Conservation (phyloP, 2,329 filamentous ascomycete species). For the Aquanectria penicillioides region DNA sequence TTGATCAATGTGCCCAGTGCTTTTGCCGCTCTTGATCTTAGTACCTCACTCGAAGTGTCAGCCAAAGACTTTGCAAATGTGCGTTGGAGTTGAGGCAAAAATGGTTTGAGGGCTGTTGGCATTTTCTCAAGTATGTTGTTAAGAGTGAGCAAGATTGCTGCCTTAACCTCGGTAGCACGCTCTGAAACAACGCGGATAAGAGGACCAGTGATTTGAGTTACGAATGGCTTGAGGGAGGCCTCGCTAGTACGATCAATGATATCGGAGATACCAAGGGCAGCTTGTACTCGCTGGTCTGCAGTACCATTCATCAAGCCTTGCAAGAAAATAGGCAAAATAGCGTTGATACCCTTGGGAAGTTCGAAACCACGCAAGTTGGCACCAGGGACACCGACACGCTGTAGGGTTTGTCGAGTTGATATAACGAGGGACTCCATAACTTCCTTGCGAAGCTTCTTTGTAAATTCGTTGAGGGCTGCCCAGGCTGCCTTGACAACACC, state of each 20-base stretch:
- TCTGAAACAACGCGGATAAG: slow-evolving; percentile 98
- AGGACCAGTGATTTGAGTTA: slow-evolving; percentile 96
- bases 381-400: slow-evolving; percentile 88
- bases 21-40: slow-evolving; percentile 90
- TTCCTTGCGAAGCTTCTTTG: slow-evolving; percentile 90
- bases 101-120: slow-evolving; percentile 92
- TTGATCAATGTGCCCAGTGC: slow-evolving; percentile 95
- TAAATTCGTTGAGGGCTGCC: slow-evolving; percentile 87
- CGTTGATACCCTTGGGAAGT: slow-evolving; percentile 96
- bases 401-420: slow-evolving; percentile 86
- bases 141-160: slow-evolving; percentile 90
- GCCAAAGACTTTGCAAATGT: slow-evolving; percentile 97
- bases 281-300: slow-evolving; percentile 88
- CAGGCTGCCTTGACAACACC: slow-evolving; percentile 91
- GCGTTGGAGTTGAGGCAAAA: slow-evolving; percentile 93
- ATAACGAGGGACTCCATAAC: slow-evolving; percentile 95
- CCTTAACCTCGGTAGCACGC: slow-evolving; percentile 94
- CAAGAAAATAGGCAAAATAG: slow-evolving; percentile 94
- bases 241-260: slow-evolving; percentile 93
- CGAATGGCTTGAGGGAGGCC: slow-evolving; percentile 89
- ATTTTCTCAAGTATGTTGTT: slow-evolving; percentile 98
- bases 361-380: slow-evolving; percentile 87
- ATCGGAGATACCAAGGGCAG: slow-evolving; percentile 93
- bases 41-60: slow-evolving; percentile 88
- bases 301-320: slow-evolving; percentile 98